A percentile compares a stretch with the other conserved stretches of the same genome.
These are phyloP conservation scores for Schizosaccharomyces osmophilus DNA, from an alignment of 805 yeast species.

Conservation along the genomic window DNA sequence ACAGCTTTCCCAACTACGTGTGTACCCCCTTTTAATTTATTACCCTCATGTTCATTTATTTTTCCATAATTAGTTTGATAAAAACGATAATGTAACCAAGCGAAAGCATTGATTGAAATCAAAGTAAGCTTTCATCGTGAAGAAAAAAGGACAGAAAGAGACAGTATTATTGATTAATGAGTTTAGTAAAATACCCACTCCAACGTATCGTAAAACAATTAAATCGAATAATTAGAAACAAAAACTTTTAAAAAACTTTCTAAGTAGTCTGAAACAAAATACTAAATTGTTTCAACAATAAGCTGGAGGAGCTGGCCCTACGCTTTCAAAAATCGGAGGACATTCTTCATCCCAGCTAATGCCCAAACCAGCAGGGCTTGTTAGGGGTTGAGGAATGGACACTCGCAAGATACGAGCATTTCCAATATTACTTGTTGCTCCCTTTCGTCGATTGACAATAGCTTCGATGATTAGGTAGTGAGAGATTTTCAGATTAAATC, in stretches of 20 bases:
- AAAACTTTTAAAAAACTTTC: neutral
- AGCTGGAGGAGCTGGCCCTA: slow-evolving; percentile 12
- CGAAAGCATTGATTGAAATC: no score
- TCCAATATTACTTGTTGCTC: neutral
- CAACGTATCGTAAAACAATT: no score
- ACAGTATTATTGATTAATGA: no score
- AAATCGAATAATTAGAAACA: neutral
- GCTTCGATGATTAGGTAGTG: neutral
- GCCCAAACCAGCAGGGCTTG: slow-evolving; percentile 86
- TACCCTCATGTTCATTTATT: no score
- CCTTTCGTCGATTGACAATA: neutral
- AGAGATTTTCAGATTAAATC: neutral
- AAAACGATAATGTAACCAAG: no score
- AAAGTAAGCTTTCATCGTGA: no score
- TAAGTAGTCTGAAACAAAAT: neutral
- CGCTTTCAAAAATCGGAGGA: slow-evolving; percentile 84
- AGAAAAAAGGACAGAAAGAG: no score
- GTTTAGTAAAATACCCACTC: no score
- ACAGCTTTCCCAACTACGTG: no score
- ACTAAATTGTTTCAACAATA: neutral
- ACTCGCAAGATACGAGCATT: slow-evolving; percentile 82
- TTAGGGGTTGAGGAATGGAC: slow-evolving; percentile 67
- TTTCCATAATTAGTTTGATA: no score
- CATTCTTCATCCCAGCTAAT: slow-evolving; percentile 98
- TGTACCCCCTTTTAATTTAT: no score